These are phyloP conservation scores for Candida sp. DNA, from an alignment of 1,139 yeast species.

Conservation along the genomic window DNA sequence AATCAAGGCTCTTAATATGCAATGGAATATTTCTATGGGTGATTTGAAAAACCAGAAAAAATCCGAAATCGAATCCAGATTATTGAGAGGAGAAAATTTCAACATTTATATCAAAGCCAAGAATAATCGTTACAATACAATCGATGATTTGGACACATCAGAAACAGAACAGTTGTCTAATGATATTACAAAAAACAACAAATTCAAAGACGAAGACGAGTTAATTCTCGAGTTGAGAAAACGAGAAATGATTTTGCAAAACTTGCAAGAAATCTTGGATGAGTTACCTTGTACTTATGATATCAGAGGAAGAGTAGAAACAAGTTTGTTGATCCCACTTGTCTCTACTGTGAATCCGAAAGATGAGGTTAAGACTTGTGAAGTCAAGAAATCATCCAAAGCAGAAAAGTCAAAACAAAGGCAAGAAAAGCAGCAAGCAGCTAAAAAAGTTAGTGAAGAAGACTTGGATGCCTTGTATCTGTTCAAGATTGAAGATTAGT, in stretches of 20 bases:
- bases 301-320: conserved; percentile 26
- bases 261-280: conserved; percentile 22
- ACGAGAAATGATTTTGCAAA: conserved; percentile 21
- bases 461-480: conserved; percentile 42
- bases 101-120: conserved; percentile 25
- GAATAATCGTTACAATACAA: conserved; percentile 7
- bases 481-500: conserved; percentile 38
- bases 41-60: conserved; percentile 39
- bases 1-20: conserved; percentile 28
- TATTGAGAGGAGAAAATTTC: conserved; percentile 33
- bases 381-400: conserved; percentile 13
- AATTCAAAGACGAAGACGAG: conserved; percentile 10
- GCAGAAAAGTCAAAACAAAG: conserved; percentile 11
- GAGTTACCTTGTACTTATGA: conserved; percentile 28
- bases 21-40: conserved; percentile 38
- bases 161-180: neutral
- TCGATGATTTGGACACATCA: neutral
- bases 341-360: conserved; percentile 11
- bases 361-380: conserved; percentile 6
- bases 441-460: conserved; percentile 12
- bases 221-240: conserved; percentile 27
- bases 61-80: conserved; percentile 28
- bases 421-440: conserved; percentile 11
- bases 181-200: neutral
- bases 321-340: conserved; percentile 16